Base-by-base conservation (phyloP, 2,329 filamentous ascomycete species). In the Verticillium klebahnii region DNA sequence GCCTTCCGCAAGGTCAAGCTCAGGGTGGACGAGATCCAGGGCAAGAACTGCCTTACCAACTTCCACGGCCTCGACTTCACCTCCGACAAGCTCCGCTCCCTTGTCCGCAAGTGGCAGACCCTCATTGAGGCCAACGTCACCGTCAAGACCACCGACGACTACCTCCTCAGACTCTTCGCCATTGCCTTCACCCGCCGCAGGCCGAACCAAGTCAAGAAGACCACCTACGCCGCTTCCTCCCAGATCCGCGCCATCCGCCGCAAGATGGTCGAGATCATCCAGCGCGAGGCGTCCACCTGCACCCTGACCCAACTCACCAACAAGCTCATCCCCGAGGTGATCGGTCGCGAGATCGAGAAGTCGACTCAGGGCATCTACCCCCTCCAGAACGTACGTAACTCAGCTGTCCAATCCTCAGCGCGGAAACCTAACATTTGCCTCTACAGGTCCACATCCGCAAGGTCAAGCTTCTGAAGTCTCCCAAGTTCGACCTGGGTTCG, bases 21-120 rank as follows among this genome's bases (percentile, higher is more conserved):
- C 78, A 89, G 95, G 71, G 92, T 98, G 74, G 95, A 99, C 77
- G 95, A 99, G 85, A 89, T 99, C 68, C 95, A 99, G 85, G 95
- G 95, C 86, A 97, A 97, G 89, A 98, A 97, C 90, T 98, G 95
- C 86, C 85, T 99, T 82, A 98, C 95, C 87, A 97, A 97, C 89
- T 99, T 99, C 91, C 93, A 99, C 89, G 95, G 95, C 73, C 89
- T 99, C 79, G 95, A 99, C 85, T 98, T 99, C 90, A 99, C 95
- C 78, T 97, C 95, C 73, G 95, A 99, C 89, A 99, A 99, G 89
- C 90, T 99, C 74, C 92, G 95, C 78, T 98, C 95, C 68, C 90
- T 99, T 70, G 95, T 99, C 74, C 93, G 95, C 85, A 99, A 99
- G 87, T 99, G 95, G 95, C 95, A 99, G 84, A 90, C 93, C 68